A percentile compares a stretch with the other conserved stretches of the same genome.
phyloP scores from a whole-genome alignment of 768 basidiomycete species.

The Termitomyces sp. region DNA sequence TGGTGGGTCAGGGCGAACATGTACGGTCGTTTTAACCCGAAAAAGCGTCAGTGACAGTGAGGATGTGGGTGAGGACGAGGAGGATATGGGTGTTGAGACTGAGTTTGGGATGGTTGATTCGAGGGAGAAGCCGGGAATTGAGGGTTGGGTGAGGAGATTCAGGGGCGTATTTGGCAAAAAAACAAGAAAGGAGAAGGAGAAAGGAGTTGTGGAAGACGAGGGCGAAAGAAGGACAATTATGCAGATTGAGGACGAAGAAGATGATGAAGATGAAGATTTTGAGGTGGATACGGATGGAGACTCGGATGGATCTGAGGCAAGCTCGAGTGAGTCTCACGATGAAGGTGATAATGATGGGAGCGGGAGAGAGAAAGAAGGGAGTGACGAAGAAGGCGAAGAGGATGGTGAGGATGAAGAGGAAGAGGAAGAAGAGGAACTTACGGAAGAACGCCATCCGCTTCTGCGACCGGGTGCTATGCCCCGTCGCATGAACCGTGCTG shows the following conservation, averaged over 20 bases:
- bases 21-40: conserved; percentile 50
- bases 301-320: conserved; percentile 23
- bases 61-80: conserved; percentile 23
- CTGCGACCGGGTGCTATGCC: conserved; percentile 64
- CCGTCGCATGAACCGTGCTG: conserved; percentile 53
- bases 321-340: conserved; percentile 24
- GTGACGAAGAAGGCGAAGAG: conserved; percentile 15
- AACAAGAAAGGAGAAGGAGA: background rate
- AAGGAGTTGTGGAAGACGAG: conserved; percentile 6
- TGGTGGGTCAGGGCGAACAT: conserved; percentile 63
- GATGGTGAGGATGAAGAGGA: conserved; percentile 14
- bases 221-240: conserved; percentile 22
- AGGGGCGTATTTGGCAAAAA: conserved; percentile 51
- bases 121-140: conserved; percentile 58
- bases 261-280: conserved; percentile 43
- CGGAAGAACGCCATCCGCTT: conserved; percentile 54
- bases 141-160: conserved; percentile 57
- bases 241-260: conserved; percentile 34
- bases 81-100: conserved; percentile 48
- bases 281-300: conserved; percentile 31
- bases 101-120: conserved; percentile 72
- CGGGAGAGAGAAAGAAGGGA: conserved; percentile 7
- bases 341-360: background rate
- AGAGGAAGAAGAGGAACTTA: conserved; percentile 38
- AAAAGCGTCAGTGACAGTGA: conserved; percentile 17